Evolutionary conservation across 2,329 filamentous ascomycete genomes (phyloP).

Genomic region (Penicillium frequentans): DNA sequence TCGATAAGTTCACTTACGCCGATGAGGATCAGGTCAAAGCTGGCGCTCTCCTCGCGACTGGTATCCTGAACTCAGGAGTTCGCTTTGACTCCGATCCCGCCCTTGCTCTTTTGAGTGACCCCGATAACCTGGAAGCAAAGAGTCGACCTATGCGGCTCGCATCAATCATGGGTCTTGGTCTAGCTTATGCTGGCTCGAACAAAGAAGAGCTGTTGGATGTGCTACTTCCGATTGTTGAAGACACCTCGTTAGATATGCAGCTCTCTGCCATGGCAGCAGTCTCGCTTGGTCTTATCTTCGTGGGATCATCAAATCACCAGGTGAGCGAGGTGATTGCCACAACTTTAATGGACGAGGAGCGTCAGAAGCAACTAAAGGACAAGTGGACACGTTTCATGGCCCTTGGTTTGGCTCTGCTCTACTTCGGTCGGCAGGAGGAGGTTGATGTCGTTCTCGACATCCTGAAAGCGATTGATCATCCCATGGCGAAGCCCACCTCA

Average conservation of each 20-base stretch:
- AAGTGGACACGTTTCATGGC: conserved; percentile 99
- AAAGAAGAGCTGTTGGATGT: conserved; percentile 84
- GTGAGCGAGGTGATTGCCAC: conserved; percentile 90
- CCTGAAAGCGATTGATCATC: conserved; percentile 93
- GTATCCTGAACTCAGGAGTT: conserved; percentile 93
- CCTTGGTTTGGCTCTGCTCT: conserved; percentile 86
- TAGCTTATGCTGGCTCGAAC: conserved; percentile 92
- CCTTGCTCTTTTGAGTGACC: conserved; percentile 78
- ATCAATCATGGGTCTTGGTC: conserved; percentile 91
- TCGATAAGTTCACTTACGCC: conserved; percentile 90
- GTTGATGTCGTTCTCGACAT: conserved; percentile 98
- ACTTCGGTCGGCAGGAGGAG: conserved; percentile 95
- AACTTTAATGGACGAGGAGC: conserved; percentile 90
- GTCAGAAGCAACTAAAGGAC: conserved; percentile 86
- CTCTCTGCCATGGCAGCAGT: conserved; percentile 94
- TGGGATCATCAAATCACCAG: conserved; percentile 87
- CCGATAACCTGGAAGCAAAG: conserved; percentile 75
- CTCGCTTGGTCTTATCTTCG: conserved; percentile 84
- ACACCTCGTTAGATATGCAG: conserved; percentile 86
- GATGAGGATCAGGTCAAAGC: conserved; percentile 83
- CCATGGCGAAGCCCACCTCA: conserved; percentile 93
- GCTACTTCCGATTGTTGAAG: conserved; percentile 81
- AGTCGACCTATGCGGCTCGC: conserved; percentile 76
- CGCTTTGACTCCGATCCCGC: conserved; percentile 87
- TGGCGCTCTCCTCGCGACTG: conserved; percentile 87